Evolutionary conservation across 2,329 filamentous ascomycete genomes (phyloP).

Genomic region (Biscogniauxia sp.): DNA sequence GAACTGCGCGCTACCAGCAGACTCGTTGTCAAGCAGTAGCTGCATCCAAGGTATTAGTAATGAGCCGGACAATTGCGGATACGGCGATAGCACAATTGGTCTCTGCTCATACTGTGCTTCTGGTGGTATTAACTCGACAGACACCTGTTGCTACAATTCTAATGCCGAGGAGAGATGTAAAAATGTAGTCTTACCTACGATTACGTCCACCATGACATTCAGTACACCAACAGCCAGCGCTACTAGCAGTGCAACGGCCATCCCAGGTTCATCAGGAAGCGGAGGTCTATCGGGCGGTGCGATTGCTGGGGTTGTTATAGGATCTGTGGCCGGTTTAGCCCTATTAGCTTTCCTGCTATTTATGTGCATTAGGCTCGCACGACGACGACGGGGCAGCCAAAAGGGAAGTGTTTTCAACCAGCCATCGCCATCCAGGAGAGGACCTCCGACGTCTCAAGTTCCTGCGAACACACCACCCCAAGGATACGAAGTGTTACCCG

Average conservation of each 20-base stretch:
- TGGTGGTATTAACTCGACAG: conserved; percentile 85
- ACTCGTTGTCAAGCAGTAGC: conserved; percentile 66
- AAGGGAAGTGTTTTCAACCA: conserved; percentile 83
- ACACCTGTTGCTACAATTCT: conserved; percentile 89
- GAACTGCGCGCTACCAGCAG: conserved; percentile 79
- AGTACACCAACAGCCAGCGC: conserved; percentile 44
- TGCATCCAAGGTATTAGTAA: conserved; percentile 79
- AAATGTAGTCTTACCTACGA: conserved; percentile 73
- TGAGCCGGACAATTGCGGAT: conserved; percentile 86
- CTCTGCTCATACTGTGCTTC: conserved; percentile 84
- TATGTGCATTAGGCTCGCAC: conserved; percentile 57
- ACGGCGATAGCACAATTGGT: conserved; percentile 65
- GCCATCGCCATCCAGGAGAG: conserved; percentile 68
- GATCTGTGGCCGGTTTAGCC: conserved; percentile 68
- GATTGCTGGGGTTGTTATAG: conserved; percentile 88
- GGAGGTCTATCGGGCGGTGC: conserved; percentile 70
- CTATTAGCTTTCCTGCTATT: conserved; percentile 70
- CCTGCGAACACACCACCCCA: conserved; percentile 34
- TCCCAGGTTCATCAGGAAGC: conserved; percentile 27
- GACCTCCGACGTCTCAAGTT: conserved; percentile 41
- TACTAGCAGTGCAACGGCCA: conserved; percentile 42
- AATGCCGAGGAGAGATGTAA: conserved; percentile 71
- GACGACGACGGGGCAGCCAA: conserved; percentile 57
- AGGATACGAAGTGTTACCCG: conserved; percentile 75
- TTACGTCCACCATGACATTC: conserved; percentile 66